phyloP scores from a whole-genome alignment of 352 stramenopile species.

The Globisporangium rhizosaccharum region DNA sequence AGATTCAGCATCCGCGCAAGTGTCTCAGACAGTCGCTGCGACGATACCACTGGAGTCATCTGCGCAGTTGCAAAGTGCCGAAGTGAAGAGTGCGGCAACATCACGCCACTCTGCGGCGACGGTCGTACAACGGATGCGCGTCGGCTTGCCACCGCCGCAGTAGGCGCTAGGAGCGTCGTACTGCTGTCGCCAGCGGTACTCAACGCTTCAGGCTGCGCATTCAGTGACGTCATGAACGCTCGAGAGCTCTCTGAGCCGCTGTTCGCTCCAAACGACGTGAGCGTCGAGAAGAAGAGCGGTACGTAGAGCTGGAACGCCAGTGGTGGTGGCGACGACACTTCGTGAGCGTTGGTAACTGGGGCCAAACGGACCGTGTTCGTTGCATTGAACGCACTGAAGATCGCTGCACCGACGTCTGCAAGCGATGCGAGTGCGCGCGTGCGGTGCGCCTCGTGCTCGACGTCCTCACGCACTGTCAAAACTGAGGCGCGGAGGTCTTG shows the following conservation, averaged over 20 bases:
- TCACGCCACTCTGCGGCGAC: too few relatives aligned
- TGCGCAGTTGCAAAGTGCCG: not conserved
- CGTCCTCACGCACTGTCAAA: constrained; percentile 6
- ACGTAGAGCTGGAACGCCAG: constrained; percentile 28
- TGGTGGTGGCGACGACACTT: constrained; percentile 8
- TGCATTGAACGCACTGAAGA: constrained; percentile 44
- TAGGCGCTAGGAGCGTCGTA: not conserved
- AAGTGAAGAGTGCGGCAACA: too few relatives aligned
- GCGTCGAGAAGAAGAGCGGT: constrained; percentile 22
- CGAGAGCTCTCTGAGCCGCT: too few relatives aligned
- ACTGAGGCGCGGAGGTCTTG: constrained; percentile 23
- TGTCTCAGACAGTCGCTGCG: constrained; percentile 7
- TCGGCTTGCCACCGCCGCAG: too few relatives aligned
- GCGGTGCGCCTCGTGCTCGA: constrained; percentile 12
- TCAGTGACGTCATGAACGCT: too few relatives aligned
- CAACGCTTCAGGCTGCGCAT: too few relatives aligned
- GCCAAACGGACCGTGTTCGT: not conserved
- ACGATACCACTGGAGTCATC: too few relatives aligned
- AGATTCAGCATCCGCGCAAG: constrained; percentile 12
- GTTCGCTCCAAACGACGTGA: constrained; percentile 2
- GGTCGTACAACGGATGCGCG: not conserved
- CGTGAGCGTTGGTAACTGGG: not conserved
- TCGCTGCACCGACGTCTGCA: constrained; percentile 24
- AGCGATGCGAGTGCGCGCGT: constrained; percentile 16
- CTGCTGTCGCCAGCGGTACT: too few relatives aligned